phyloP scores from a whole-genome alignment of 108 stramenopile genomes.

The Cyclotella baltica region DNA sequence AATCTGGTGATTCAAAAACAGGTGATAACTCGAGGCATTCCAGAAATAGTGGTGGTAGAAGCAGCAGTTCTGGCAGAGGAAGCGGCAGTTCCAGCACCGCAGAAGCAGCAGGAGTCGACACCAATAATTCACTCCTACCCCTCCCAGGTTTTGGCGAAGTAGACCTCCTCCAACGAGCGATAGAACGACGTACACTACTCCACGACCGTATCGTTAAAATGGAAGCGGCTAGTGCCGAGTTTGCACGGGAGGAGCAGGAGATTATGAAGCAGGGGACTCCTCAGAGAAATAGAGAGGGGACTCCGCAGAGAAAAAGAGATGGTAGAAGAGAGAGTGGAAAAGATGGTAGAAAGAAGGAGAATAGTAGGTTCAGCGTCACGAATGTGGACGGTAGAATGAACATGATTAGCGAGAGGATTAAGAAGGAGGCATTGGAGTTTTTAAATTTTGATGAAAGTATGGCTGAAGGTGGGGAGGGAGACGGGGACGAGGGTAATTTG shows the following conservation, averaged over 20 bases:
- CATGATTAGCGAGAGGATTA: slow-evolving; percentile 21
- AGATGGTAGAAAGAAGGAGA: not conserved
- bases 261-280: slow-evolving; percentile 4
- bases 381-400: slow-evolving; percentile 17
- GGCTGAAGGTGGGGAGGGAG: not conserved
- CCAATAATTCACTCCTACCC: not conserved
- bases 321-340: not conserved
- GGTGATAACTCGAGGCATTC: no score
- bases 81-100: no score
- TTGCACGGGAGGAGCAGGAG: slow-evolving; percentile 1
- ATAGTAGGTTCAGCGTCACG: not conserved
- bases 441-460: not conserved
- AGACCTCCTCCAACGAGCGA: slow-evolving; percentile 40
- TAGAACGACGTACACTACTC: slow-evolving; percentile 34
- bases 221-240: slow-evolving; percentile 33
- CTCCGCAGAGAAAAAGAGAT: not conserved
- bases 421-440: slow-evolving; percentile 34
- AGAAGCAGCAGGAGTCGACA: no score
- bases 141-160: slow-evolving; percentile 32
- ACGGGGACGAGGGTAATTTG: no score
- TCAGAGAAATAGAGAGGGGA: not conserved
- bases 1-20: not conserved
- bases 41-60: not conserved
- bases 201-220: slow-evolving; percentile 38
- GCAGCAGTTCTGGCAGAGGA: not conserved